Evolutionary conservation across 352 stramenopile species (phyloP), one percentile per base, ranked within the genome.

Genomic region (Phytophthora fragariaefolia): DNA sequence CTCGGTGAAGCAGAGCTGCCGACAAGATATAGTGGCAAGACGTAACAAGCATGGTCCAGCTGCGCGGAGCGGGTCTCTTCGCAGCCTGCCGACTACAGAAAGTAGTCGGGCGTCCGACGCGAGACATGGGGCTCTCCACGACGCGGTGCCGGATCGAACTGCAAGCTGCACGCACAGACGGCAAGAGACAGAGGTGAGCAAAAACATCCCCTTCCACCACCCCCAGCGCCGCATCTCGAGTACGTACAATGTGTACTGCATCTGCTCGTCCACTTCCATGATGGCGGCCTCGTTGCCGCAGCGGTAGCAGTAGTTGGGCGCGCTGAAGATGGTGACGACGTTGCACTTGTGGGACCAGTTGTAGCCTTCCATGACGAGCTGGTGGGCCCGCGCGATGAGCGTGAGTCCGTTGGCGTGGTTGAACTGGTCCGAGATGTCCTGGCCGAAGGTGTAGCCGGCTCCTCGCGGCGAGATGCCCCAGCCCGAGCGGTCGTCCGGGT

Each of bases 281-380:
- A 99, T 99, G 10, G 98, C 98, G 4, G 97, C 97, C 52, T 99
- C 90, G 76, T 99, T 99, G 23, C 97, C 97, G 73, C 97, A 99
- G 48, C 97, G 89, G 81, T 99, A 99, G 81, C 98, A 99, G 79
- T 99, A 99, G 81, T 99, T 99, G 15, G 97, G 97, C 40, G 97
- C 97, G 32, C 90, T 98, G 79, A 99, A 99, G 59, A 99, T 98
- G 24, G 98, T 99, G 18, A 99, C 97, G 34, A 99, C 96, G 58
- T 97, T 98, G 79, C 89, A 93, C 56, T 98, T 97, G 73, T 99
- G 97, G 20, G 90, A 95, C 92, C 92, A 98, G 63, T 99, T 73
- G 62, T 70, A 74, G 60, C 84, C 80, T 43, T 97, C 96, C 74
- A 99, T 97, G 87, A 92, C 84, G 26, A 97, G 79, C 50, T 98